Evolutionary conservation across 2,329 filamentous ascomycete species (phyloP).

Genomic region (Sporothrix brunneoviolacea): DNA sequence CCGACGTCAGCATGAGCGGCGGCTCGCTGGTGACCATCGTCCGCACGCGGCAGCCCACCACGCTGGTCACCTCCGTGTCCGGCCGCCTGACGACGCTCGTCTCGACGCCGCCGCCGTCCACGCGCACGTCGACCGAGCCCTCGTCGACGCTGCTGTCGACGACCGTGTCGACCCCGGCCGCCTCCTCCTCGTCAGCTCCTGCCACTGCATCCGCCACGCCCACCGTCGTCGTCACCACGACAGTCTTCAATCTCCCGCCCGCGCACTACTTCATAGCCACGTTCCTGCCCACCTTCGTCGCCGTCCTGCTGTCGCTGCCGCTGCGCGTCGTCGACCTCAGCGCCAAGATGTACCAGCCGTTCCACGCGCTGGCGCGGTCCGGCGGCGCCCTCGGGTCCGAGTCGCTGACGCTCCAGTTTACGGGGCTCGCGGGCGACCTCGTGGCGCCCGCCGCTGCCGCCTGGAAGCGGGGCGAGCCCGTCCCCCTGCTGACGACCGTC

Average conservation of each 20-base stretch:
- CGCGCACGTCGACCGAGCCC: conserved; percentile 20
- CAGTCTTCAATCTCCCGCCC: conserved; percentile 22
- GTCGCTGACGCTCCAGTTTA: conserved; percentile 37
- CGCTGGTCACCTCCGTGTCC: conserved; percentile 23
- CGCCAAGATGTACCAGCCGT: conserved; percentile 37
- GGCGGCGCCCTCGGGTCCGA: conserved; percentile 33
- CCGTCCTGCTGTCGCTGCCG: conserved; percentile 32
- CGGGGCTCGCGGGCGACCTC: conserved; percentile 25
- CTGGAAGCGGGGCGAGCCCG: conserved; percentile 27
- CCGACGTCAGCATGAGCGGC: neutral
- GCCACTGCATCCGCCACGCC: neutral
- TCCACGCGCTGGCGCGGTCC: conserved; percentile 32
- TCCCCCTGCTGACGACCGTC: conserved; percentile 32
- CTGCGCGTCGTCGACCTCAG: conserved; percentile 35
- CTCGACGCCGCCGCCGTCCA: conserved; percentile 22
- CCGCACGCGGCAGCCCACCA: conserved; percentile 20
- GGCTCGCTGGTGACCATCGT: conserved; percentile 22
- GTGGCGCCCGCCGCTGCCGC: conserved; percentile 29
- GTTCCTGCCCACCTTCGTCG: conserved; percentile 36
- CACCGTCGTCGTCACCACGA: conserved; percentile 18
- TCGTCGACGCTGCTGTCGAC: conserved; percentile 21
- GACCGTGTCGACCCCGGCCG: conserved; percentile 18
- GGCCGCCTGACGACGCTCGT: conserved; percentile 25
- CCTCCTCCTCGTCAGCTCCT: neutral
- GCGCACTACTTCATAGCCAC: conserved; percentile 33